Base-by-base conservation (phyloP, 2,329 filamentous ascomycete genomes). In the Aspergillus hiratsukae region DNA sequence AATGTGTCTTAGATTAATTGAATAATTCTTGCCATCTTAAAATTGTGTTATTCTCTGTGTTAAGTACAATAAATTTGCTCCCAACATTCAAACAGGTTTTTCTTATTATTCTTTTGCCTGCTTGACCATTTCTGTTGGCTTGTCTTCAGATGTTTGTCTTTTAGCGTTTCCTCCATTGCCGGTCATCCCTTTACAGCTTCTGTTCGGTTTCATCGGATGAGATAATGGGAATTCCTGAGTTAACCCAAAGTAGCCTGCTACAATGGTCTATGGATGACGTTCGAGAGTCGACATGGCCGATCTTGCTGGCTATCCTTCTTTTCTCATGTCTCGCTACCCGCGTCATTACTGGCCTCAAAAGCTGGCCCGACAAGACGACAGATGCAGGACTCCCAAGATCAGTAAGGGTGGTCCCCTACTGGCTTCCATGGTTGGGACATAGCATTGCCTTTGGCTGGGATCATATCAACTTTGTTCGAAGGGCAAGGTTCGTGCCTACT, bases 351-450 rank as follows among this genome's bases (percentile, higher is more conserved):
- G 75, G 71, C 10, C 35, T 77, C 14, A 69, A 66, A 45, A 72
- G 69, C 52, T 60, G 61, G n/a, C 64, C 64, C 28, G 62, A 58
- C 51, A 56, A 46, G 43, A 23, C 51, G 21, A 54, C 53, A 35
- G 59, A 61, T 48, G 49, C 63, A n/a, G 63, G 64, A n/a, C 60
- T 65, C 37, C 53, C 68, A 43, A 66, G 66, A 61, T 71, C 70
- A 53, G 76, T 82, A 58, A 79, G 79, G 66, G 69, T 76, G 55
- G 61, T 80, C 23, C 82, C 83, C 28, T 87, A 87, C 69, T 87
- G 82, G 81, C 67, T 87, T 7, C 84, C 84, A 1, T 75, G 80
- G 52, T 37, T 86, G 8, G 81, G 83, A 41, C 82, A 87, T 72
- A 74, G 78, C 6, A 62, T 80, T 43, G 71, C 69, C 21, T 80